A percentile compares a stretch with the other conserved stretches of the same genome.
Conservation (phyloP, 2,329 filamentous ascomycete genomes). For the Ophiostoma pallidulum region DNA sequence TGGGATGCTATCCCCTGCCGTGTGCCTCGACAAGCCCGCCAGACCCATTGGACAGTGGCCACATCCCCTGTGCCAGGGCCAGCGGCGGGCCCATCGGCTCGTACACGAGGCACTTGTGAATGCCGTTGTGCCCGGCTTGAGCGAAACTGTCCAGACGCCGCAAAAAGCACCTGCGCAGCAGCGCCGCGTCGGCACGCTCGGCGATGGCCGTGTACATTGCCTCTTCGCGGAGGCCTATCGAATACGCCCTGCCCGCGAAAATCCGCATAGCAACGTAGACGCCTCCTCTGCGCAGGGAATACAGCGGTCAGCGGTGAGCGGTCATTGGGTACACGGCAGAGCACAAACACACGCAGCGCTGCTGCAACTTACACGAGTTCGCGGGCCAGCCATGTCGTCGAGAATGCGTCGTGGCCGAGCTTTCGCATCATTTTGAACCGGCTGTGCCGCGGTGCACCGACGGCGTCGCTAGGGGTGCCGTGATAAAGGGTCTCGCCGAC, state of each 20-base stretch:
- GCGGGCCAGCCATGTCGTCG: constrained; percentile 22
- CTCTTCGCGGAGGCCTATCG: neutral
- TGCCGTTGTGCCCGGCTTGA: constrained; percentile 12
- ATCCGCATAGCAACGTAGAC: neutral
- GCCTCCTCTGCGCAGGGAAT: too few relatives aligned
- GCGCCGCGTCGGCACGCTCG: neutral
- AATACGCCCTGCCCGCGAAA: neutral
- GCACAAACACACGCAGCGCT: too few relatives aligned
- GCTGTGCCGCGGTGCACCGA: constrained; percentile 20
- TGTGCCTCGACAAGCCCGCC: too few relatives aligned
- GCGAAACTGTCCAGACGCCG: too few relatives aligned
- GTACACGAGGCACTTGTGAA: constrained; percentile 9
- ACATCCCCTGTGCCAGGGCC: too few relatives aligned
- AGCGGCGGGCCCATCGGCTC: constrained; percentile 10
- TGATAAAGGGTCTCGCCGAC: constrained; percentile 22
- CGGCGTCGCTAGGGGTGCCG: constrained; percentile 21
- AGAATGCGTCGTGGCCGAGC: constrained; percentile 21
- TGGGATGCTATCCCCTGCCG: too few relatives aligned
- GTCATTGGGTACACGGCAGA: too few relatives aligned
- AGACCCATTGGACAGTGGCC: too few relatives aligned
- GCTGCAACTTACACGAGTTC: constrained; percentile 17
- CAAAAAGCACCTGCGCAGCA: neutral
- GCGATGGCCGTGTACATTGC: neutral
- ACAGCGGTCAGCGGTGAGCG: too few relatives aligned
- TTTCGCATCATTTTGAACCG: constrained; percentile 23